A percentile compares a stretch with the other conserved stretches of the same genome.
These are phyloP conservation scores for Eucalyptus pumila DNA, from an alignment of 345 rosid genomes.

Conservation along the genomic window DNA sequence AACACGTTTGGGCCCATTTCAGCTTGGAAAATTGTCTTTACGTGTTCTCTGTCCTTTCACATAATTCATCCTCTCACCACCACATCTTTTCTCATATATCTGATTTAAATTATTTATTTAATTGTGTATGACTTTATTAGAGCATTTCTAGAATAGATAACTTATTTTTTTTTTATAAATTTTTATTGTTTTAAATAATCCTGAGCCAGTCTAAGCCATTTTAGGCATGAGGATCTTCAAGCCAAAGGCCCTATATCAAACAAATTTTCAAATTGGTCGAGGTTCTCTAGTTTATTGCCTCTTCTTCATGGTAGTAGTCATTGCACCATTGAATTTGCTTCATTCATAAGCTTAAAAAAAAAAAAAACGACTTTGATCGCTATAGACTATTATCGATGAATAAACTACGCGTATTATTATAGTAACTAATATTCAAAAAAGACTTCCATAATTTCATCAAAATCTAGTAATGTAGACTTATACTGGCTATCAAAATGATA, in stretches of 20 bases:
- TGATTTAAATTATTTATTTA: background rate
- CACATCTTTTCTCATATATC: background rate
- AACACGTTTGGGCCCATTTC: background rate
- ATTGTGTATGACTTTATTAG: background rate
- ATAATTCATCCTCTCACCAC: background rate
- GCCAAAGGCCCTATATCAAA: background rate
- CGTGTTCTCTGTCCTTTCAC: background rate
- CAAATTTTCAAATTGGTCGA: background rate
- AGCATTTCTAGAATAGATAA: background rate
- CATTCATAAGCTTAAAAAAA: background rate
- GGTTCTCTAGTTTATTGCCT: background rate
- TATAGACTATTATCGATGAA: accelerated
- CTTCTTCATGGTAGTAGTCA: background rate
- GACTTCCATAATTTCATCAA: background rate
- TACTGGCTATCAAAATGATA: background rate
- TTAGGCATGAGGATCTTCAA: background rate
- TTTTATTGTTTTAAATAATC: background rate
- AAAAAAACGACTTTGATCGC: accelerated
- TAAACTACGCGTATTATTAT: background rate
- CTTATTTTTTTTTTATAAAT: background rate
- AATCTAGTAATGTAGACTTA: background rate
- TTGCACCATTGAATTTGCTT: background rate
- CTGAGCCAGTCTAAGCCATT: background rate
- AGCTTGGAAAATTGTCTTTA: background rate
- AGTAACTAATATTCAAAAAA: background rate